Conservation (phyloP, 306 rosid genomes). For the Cyamopsis tetragonoloba region DNA sequence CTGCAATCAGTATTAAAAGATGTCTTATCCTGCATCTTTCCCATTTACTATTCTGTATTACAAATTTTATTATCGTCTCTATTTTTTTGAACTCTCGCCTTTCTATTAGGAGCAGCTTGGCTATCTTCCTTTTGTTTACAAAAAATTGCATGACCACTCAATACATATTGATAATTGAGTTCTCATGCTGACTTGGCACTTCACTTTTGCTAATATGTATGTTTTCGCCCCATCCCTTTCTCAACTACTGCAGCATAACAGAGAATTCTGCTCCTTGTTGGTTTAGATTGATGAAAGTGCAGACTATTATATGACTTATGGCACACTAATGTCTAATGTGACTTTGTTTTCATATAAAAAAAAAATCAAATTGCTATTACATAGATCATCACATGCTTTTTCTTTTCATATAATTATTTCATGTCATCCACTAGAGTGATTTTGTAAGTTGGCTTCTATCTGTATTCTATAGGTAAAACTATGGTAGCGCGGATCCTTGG, state of each 20-base stretch:
- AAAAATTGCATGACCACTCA: background rate
- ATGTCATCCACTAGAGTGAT: background rate
- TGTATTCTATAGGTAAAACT: constrained; percentile 75
- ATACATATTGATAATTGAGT: background rate
- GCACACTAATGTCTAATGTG: background rate
- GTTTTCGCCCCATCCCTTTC: background rate
- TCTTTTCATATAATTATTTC: background rate
- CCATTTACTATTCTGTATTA: background rate
- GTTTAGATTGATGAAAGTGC: background rate
- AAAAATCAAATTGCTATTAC: background rate
- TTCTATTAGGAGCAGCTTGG: background rate
- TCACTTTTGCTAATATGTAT: background rate
- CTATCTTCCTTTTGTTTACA: background rate
- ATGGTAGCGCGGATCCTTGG: constrained; percentile 96
- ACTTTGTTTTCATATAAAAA: background rate
- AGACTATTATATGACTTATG: background rate
- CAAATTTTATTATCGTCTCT: background rate
- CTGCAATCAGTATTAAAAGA: background rate
- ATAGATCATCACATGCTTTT: background rate
- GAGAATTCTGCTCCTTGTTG: background rate
- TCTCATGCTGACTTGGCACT: background rate
- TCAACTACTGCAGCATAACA: background rate
- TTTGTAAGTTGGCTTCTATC: too few species aligned
- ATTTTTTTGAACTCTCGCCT: background rate
- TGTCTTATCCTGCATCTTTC: background rate